phyloP scores from a whole-genome alignment of 2,329 filamentous ascomycete genomes.

The Venturia effusa region DNA sequence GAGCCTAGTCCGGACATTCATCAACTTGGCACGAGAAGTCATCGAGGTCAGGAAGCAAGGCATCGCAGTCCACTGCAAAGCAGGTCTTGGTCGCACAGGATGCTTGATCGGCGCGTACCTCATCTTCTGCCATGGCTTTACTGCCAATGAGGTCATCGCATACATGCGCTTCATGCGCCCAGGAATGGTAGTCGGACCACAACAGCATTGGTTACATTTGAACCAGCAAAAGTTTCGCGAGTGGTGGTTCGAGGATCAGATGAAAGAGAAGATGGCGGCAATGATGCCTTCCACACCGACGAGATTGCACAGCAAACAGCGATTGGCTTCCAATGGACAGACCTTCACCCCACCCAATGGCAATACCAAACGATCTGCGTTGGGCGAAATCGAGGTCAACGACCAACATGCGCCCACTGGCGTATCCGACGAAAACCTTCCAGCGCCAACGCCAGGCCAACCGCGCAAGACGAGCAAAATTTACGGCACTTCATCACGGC shows the following conservation, averaged over 20 bases:
- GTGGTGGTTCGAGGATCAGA: conserved; percentile 77
- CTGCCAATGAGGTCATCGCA: conserved; percentile 90
- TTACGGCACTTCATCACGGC: conserved; percentile 44
- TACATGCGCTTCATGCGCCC: conserved; percentile 99
- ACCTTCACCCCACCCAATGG: conserved; percentile 78
- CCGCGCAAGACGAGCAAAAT: conserved; percentile 77
- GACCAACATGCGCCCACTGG: conserved; percentile 35
- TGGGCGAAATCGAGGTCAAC: conserved; percentile 91
- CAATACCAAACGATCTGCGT: conserved; percentile 64
- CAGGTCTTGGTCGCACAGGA: conserved; percentile 86
- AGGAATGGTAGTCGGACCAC: conserved; percentile 96
- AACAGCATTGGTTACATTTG: conserved; percentile 97
- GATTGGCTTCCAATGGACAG: conserved; percentile 52
- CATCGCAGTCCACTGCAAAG: conserved; percentile 98
- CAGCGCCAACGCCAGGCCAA: conserved; percentile 89
- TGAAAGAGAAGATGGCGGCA: conserved; percentile 71
- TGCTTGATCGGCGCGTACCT: conserved; percentile 96
- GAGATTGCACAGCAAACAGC: conserved; percentile 28
- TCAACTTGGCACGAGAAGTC: conserved; percentile 86
- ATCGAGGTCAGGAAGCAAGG: conserved; percentile 85
- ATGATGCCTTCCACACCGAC: conserved; percentile 46
- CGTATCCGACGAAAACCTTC: conserved; percentile 73
- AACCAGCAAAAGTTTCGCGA: conserved; percentile 97
- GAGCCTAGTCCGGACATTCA: conserved; percentile 84
- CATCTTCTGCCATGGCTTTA: conserved; percentile 95